Conservation (phyloP, 306 rosid species). For the Gynostemma pentaphyllum region DNA sequence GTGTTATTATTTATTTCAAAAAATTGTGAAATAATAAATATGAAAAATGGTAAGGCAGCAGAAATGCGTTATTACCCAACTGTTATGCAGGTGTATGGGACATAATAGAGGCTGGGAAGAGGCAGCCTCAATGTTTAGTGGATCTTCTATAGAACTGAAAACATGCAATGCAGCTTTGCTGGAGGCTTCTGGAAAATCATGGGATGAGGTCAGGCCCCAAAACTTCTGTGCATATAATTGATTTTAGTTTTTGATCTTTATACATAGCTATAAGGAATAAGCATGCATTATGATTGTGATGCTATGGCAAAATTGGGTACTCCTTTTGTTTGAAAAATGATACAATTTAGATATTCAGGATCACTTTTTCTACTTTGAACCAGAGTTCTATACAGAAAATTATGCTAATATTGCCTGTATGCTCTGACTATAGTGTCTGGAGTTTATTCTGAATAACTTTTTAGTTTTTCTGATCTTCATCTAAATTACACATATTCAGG, state of each 20-base stretch:
- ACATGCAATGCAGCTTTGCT: slow-evolving; percentile 93
- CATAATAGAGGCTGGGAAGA: slow-evolving; percentile 98
- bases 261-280: background rate
- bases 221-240: background rate
- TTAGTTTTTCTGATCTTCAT: background rate
- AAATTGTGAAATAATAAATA: background rate
- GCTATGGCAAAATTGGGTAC: too few relatives aligned
- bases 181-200: slow-evolving; percentile 74
- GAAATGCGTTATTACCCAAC: background rate
- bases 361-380: background rate
- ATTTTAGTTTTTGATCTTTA: background rate
- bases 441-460: background rate
- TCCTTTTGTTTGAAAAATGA: background rate
- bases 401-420: background rate
- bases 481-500: slow-evolving; percentile 36
- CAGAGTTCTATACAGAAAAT: background rate
- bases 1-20: background rate
- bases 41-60: background rate
- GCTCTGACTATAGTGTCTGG: background rate
- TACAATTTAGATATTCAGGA: background rate
- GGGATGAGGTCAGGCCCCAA: slow-evolving; percentile 69
- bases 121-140: slow-evolving; percentile 90
- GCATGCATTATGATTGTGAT: background rate
- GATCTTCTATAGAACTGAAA: slow-evolving; percentile 73
- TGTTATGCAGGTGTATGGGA: slow-evolving; percentile 82